Evolutionary conservation across 352 stramenopile species (phyloP).

Genomic region (Saprolegnia diclina): DNA sequence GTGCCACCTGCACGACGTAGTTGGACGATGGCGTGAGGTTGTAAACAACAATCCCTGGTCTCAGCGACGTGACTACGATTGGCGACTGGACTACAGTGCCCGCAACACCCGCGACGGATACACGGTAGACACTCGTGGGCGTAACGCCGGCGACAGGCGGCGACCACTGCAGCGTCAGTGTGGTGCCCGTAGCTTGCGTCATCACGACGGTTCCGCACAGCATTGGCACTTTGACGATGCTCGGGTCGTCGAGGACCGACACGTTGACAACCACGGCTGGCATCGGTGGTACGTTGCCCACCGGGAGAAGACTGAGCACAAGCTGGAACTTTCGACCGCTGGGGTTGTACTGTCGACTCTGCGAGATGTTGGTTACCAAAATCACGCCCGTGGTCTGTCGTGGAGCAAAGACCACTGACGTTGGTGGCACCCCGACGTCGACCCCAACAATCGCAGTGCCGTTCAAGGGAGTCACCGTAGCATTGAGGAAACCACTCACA

Average conservation of each 20-base stretch:
- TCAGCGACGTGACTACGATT: background rate
- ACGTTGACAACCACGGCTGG: background rate
- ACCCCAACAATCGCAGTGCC: background rate
- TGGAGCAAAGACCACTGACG: background rate
- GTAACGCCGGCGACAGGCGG: background rate
- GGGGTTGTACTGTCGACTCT: slow-evolving; percentile 2
- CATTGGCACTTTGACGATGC: background rate
- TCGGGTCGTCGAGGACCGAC: background rate
- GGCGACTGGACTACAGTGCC: background rate
- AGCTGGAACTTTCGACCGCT: background rate
- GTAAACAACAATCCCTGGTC: background rate
- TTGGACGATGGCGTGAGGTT: background rate
- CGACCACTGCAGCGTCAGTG: background rate
- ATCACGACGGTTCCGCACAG: background rate
- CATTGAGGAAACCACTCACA: slow-evolving; percentile 10
- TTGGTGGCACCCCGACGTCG: background rate
- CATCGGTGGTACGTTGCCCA: background rate
- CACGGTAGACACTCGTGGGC: background rate
- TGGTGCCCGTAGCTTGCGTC: background rate
- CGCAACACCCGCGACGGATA: background rate
- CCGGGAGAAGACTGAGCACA: background rate
- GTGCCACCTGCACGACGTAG: slow-evolving; percentile 14
- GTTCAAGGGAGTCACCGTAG: background rate
- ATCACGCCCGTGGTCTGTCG: background rate
- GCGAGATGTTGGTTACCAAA: background rate